Evolutionary conservation across 345 rosid genomes (phyloP).

Genomic region (Pseudoturritis turrita): DNA sequence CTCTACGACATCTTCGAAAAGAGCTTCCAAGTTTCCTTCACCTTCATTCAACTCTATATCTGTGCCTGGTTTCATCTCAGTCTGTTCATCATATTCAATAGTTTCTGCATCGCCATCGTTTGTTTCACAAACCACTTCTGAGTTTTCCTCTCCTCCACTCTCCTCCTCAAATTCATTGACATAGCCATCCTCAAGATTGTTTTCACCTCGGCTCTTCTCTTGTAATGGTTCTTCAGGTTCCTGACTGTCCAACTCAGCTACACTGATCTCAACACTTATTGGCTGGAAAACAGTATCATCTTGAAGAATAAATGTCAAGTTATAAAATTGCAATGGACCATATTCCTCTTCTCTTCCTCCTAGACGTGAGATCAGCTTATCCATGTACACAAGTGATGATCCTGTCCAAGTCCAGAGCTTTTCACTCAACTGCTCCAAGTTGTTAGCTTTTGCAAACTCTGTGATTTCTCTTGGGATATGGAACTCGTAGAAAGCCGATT

Average conservation of each 20-base stretch:
- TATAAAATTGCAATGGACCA: slow-evolving; percentile 40
- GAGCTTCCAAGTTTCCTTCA: slow-evolving; percentile 1
- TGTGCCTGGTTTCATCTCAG: slow-evolving; percentile 6
- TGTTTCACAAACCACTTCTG: slow-evolving; percentile 9
- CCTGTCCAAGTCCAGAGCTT: slow-evolving; percentile 38
- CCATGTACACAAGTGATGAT: slow-evolving; percentile 30
- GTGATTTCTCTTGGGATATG: slow-evolving; percentile 40
- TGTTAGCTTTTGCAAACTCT: slow-evolving; percentile 30
- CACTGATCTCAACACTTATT: slow-evolving; percentile 16
- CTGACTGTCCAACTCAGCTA: no score
- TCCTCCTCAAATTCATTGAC: neutral
- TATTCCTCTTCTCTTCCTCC: slow-evolving; percentile 13
- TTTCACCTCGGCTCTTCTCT: neutral
- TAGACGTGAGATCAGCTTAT: slow-evolving; percentile 33
- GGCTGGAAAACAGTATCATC: slow-evolving; percentile 26
- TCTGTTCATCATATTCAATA: neutral
- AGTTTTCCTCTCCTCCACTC: neutral
- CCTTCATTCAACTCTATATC: neutral
- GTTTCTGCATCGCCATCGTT: neutral
- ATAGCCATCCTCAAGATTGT: slow-evolving; percentile 7
- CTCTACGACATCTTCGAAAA: neutral
- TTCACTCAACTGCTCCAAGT: slow-evolving; percentile 31
- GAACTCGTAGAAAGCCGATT: slow-evolving; percentile 28
- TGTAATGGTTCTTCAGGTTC: neutral
- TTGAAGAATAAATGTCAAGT: slow-evolving; percentile 47